Base-by-base conservation (phyloP, 108 stramenopile species). In the Seminavis robusta region DNA sequence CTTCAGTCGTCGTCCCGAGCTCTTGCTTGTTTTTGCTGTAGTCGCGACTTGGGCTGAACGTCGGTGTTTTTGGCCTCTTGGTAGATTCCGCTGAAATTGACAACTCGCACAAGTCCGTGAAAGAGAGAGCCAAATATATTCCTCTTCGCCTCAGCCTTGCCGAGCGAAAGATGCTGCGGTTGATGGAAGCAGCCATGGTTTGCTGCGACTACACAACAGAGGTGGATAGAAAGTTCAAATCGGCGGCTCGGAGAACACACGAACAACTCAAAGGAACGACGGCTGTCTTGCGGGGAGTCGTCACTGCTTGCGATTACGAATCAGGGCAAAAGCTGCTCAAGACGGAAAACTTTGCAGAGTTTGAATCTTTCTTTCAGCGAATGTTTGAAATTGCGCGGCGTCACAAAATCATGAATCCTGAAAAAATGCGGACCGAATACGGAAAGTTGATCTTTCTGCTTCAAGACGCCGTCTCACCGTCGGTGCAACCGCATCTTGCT, bases 381-480 rank as follows among this genome's bases (percentile, higher is more conserved):
- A 59, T 75, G 62, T 76, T 91, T 33, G 90, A 91, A 54, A 80
- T 91, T 32, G 80, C 74, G 4, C 62, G 90, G 27, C 76, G 90
- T 16, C 81, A 91, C 57, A 91, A 91, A 58, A 83, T 91, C 38
- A 85, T 85, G 83, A 91, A 91, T 63, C 90, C 90, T n/a, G 86
- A 91, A 63, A 85, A 86, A 48, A 83, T 91, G 83, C 55, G 90
- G 15, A 78, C 76, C 15, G 84, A 83, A 39, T 91, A 91, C 52
- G 90, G 86, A 24, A 87, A 88, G 67, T 69, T 91, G 52, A 65
- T 83, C 25, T 88, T 79, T 56, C 52, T 91, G 27, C 40, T 91
- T 52, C 83, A 85, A 65, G 90, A 90, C 49, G 79, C 85, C n/a
- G 69, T 71, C 2, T 62, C 56, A 37, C 63, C 64, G 8, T 53